Evolutionary conservation across 768 basidiomycete species (phyloP).

Genomic region (Cytidiella melzeri): DNA sequence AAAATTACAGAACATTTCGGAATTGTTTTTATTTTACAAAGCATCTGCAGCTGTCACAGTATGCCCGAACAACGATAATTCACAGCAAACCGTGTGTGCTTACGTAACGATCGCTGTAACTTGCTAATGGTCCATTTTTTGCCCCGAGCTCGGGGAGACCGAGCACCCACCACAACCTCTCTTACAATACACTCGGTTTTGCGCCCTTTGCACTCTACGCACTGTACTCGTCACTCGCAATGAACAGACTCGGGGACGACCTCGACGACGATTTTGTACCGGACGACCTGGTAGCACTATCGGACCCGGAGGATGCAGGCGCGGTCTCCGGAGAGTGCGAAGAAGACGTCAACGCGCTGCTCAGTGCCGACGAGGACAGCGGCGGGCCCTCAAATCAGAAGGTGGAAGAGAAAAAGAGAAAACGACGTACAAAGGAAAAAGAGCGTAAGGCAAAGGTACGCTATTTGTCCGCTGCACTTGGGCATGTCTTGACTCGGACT

Average conservation of each 20-base stretch:
- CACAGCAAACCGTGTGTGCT: background rate
- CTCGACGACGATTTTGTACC: conserved; percentile 77
- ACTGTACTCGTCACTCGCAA: background rate
- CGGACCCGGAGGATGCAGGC: conserved; percentile 36
- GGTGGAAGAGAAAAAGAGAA: conserved; percentile 54
- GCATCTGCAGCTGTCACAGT: no score
- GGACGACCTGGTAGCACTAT: conserved; percentile 60
- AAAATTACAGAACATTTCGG: no score
- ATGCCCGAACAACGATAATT: no score
- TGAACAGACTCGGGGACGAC: conserved; percentile 52
- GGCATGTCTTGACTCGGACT: background rate
- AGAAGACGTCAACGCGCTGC: conserved; percentile 34
- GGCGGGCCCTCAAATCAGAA: conserved; percentile 18
- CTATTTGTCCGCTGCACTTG: background rate
- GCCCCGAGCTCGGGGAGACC: no score
- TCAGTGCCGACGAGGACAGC: conserved; percentile 40
- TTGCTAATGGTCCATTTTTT: background rate
- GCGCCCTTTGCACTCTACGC: conserved; percentile 1
- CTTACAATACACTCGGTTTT: background rate
- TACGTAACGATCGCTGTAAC: background rate
- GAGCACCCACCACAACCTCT: background rate
- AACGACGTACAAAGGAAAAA: conserved; percentile 68
- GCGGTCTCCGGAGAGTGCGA: conserved; percentile 4
- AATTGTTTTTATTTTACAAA: no score
- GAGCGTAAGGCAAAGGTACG: conserved; percentile 61